Base-by-base conservation (phyloP, 1,284 basidiomycete species). In the Anthracocystis setariae region DNA sequence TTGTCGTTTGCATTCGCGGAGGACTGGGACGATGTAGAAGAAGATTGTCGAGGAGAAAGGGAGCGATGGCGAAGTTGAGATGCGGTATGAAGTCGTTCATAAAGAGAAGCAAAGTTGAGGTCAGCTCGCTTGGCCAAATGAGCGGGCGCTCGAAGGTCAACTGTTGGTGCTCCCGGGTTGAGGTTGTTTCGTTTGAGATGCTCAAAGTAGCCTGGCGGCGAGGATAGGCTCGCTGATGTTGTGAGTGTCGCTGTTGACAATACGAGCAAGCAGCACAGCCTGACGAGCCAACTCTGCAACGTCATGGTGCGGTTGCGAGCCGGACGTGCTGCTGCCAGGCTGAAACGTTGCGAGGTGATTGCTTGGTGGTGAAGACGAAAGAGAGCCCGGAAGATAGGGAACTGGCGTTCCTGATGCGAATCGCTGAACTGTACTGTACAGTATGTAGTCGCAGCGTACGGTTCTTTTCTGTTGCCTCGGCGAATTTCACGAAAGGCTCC, bases 1-100 rank as follows among this genome's bases (percentile, higher is more conserved):
- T 61, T 66, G 58, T 71, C 67, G 25, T 54, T 37, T 7, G 55
- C 15, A 32, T 70, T 55, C 29, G 17, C 27, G 29, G 46, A 38
- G 20, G 60, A 52, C 24, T 57, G 47, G 9, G 46, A 38, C 17
- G 20, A 9, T 38, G 46, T 21, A 12, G 17, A 25, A 13, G 21
- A 18, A 5, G 45, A n/a, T 33, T 32, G 45, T 46, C 18, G 29
- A 1, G 24, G 35, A 23, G 25, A 54, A 32, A 37, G 27, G 35
- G 35, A 8, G 29, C 24, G 47, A 24, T 33, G 47, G 37, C 48
- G 52, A 3, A 13, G 5, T 15, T 33, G 8, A 12, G 58, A 2
- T 3, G 13, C 2, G 3, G 32, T 4, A 23, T 54, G 48, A 21
- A 47, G 24, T 2, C 33, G 45, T 9, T 17, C 33, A n/a, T 55